Evolutionary conservation across 805 yeast genomes (phyloP), one percentile per base, ranked within the genome.

Genomic region (Debaryomyces prosopidis): DNA sequence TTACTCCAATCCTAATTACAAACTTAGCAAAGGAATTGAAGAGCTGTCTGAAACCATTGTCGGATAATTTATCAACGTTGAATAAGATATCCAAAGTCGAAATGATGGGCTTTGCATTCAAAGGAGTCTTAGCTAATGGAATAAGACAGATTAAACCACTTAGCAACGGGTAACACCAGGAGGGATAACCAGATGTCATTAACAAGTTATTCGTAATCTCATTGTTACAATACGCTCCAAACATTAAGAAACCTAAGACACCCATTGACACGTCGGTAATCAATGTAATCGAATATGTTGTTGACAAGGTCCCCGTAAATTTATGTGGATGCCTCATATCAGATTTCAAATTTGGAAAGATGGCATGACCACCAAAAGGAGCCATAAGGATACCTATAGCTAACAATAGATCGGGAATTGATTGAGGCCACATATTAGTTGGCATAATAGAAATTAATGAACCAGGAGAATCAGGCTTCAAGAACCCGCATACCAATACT

Each of bases 341-440:
- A 30, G 82, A 75, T 59, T 81, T 83, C 43, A 87, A 71, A 52
- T 87, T 87, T 2, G 94, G 94, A 57, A 87, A 87, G 19, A 87
- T 79, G 4, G 94, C 89, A 65, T 87, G 94, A 0, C 94, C 92
- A 5, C 94, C 90, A 72, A 87, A 87, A 1, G 92, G 91, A 3
- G 91, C 85, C 75, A 84, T 75, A 48, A 82, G 75, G 42, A 84
- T 82, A 10, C 88, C 88, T 40, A 82, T 68, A 1, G 85, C 76
- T 38, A 85, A 69, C 39, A 86, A 73, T 27, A 81, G 70, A 49
- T 78, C 80, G 5, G 74, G 62, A 12, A 66, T 55, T 8, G 77
- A 69, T 5, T 62, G 57, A 2, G 97, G 97, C 75, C 81, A 82
- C 47, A 85, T 36, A 50, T 82, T 79, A 0, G 94, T 85, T 5